These are phyloP conservation scores for Ogataea polymorpha DNA, from an alignment of 805 yeast species.

Conservation along the genomic window DNA sequence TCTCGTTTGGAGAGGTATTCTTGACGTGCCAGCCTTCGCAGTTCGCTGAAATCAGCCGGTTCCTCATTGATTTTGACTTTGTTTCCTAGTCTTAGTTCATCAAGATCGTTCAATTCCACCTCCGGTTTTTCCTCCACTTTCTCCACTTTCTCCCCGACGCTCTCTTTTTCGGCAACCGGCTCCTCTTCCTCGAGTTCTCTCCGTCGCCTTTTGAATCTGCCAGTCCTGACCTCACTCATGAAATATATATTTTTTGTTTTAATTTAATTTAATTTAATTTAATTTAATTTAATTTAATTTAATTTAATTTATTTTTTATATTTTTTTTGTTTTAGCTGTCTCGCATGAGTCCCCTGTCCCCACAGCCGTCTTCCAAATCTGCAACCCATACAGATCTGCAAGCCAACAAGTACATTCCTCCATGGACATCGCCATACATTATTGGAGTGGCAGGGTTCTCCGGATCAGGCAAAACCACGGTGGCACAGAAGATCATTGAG, in stretches of 20 bases:
- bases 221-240: slow-evolving; percentile 7
- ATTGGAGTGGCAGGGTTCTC: slow-evolving; percentile 85
- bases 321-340: neutral
- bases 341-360: neutral
- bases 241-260: neutral
- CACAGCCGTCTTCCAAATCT: slow-evolving; percentile 1
- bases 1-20: slow-evolving; percentile 47
- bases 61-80: slow-evolving; percentile 8
- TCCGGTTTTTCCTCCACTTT: neutral
- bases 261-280: neutral
- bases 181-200: slow-evolving; percentile 5
- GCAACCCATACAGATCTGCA: slow-evolving; percentile 13
- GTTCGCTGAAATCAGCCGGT: slow-evolving; percentile 21
- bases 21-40: slow-evolving; percentile 49
- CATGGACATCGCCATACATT: slow-evolving; percentile 85
- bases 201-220: slow-evolving; percentile 7
- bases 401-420: slow-evolving; percentile 55
- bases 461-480: slow-evolving; percentile 93
- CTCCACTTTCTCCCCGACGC: neutral
- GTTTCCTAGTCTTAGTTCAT: slow-evolving; percentile 7
- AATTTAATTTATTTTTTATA: neutral
- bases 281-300: neutral
- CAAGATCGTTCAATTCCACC: slow-evolving; percentile 2
- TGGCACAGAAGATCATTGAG: slow-evolving; percentile 77
- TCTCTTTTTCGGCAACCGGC: neutral